Conservation (phyloP, 257 asterid species). For the Solanum bulbocastanum region DNA sequence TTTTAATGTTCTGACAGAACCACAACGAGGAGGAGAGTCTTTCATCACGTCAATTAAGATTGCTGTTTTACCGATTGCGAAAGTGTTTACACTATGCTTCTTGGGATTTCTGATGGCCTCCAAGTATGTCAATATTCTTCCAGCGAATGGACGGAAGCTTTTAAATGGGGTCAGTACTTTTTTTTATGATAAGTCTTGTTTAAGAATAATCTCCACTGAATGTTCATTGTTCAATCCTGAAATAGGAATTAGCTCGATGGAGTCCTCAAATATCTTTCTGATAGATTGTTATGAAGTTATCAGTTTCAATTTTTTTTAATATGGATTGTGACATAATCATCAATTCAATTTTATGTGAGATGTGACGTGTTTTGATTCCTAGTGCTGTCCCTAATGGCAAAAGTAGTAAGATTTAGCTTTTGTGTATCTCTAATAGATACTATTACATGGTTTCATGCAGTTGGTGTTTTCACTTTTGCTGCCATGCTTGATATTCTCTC, state of each 20-base stretch:
- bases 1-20: constrained; percentile 50
- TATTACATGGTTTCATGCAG: constrained; percentile 30
- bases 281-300: neutral
- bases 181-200: neutral
- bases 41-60: constrained; percentile 62
- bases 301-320: neutral
- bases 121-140: constrained; percentile 71
- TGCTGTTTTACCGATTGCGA: constrained; percentile 92
- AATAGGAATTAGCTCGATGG: neutral
- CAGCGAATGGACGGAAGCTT: constrained; percentile 92
- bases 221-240: neutral
- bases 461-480: constrained; percentile 93
- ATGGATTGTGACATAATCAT: neutral
- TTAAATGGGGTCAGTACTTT: constrained; percentile 67
- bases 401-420: neutral
- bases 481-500: constrained; percentile 92
- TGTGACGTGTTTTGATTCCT: neutral
- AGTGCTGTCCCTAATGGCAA: neutral
- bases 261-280: neutral
- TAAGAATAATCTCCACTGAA: neutral
- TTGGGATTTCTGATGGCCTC: constrained; percentile 93
- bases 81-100: constrained; percentile 88
- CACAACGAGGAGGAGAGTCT: constrained; percentile 75
- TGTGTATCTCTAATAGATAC: neutral
- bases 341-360: neutral